phyloP scores from a whole-genome alignment of 768 basidiomycete genomes.

The Pleurotus tuoliensis region DNA sequence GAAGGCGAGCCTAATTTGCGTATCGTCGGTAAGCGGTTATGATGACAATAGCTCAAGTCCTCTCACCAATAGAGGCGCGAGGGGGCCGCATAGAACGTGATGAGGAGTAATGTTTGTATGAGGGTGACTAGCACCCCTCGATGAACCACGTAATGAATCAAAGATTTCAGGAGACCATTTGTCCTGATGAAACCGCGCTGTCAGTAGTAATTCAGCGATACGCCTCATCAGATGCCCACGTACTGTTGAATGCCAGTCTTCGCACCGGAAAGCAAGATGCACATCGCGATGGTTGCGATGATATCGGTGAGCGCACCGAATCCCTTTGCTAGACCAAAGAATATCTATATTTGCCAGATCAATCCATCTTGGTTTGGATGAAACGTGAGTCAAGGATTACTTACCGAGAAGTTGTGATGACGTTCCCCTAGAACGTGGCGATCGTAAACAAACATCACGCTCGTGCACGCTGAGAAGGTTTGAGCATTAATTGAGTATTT shows the following conservation, averaged over 20 bases:
- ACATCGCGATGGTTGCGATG: conserved; percentile 42
- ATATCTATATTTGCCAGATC: conserved; percentile 24
- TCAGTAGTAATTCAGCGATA: not conserved
- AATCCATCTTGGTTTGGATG: not conserved
- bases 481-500: not conserved
- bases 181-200: conserved; percentile 25
- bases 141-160: conserved; percentile 38
- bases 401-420: conserved; percentile 23
- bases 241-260: conserved; percentile 37
- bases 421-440: conserved; percentile 4
- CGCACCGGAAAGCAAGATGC: conserved; percentile 30
- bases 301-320: conserved; percentile 41
- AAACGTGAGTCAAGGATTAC: conserved; percentile 2
- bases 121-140: conserved; percentile 41
- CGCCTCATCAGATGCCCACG: conserved; percentile 7
- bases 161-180: conserved; percentile 29
- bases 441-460: conserved; percentile 9
- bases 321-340: conserved; percentile 42
- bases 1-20: conserved; percentile 35
- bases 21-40: not conserved
- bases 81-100: conserved; percentile 37
- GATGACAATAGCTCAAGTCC: not conserved
- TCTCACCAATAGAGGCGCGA: conserved; percentile 33
- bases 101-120: conserved; percentile 35
- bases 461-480: conserved; percentile 10